Base-by-base conservation (phyloP, 352 stramenopile genomes). In the Plasmopara viticola region DNA sequence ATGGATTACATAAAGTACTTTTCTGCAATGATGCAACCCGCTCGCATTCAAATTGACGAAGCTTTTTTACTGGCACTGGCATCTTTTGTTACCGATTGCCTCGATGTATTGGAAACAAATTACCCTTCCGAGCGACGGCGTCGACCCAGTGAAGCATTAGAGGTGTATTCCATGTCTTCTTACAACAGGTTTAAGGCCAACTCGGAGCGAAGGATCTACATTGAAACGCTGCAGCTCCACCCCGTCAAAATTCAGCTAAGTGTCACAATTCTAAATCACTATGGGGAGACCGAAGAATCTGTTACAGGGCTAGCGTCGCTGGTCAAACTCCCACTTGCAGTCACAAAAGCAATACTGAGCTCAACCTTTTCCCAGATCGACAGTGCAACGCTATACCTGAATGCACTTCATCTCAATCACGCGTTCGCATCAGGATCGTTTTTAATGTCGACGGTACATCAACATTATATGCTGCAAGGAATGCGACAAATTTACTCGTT, bases 1-100 rank as follows among this genome's bases (percentile, higher is more conserved):
- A 84, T 94, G 34, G 83, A 95, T 53, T 95, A 92, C 44, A 84
- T 93, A 54, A 90, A 92, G 53, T 94, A 94, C 41, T 70, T 94
- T 13, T 90, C 84, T 0, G 73, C 74, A 0, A 89, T 94, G 75
- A 60, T 94, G 50, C 84, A 90, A 41, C 84, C 84, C 2, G 55
- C 53, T 9, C 51, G 62, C 38, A 47, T 74, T 25, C 59, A 70
- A 40, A 70, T 69, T 25, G 58, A 66, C 39, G 58, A 77, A 42
- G 48, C 58, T 15, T 71, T 69, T 39, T 56, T 69, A 10, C 31
- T 69, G 17, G 51, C 56, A 7, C 40, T 69, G 37, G 61, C 61
- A 44, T 47, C 47, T 5, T 69, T 66, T 47, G 56, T 62, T n/a
- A 50, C 53, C 9, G 60, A 68, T 42, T 68, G 56, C 38, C 45